Evolutionary conservation across 2,329 filamentous ascomycete genomes (phyloP).

Genomic region (Calonectria pseudoreteaudii): DNA sequence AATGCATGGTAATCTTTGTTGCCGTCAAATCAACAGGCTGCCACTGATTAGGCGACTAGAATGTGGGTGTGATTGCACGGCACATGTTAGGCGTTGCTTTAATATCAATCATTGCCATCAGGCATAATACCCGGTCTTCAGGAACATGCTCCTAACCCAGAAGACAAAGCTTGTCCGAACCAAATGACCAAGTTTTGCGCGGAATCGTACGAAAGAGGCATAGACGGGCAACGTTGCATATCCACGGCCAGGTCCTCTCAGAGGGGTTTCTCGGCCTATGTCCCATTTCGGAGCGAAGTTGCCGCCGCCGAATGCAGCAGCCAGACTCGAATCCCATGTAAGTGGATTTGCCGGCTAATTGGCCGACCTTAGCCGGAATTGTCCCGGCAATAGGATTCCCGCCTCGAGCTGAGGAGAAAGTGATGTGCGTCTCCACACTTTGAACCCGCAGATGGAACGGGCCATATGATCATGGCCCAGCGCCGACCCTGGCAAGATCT

Average conservation of each 20-base stretch:
- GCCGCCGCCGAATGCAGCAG: background rate
- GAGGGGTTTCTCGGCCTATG: background rate
- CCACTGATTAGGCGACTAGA: background rate
- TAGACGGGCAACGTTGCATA: background rate
- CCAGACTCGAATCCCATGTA: background rate
- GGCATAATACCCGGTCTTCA: background rate
- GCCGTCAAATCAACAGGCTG: background rate
- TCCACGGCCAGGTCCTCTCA: background rate
- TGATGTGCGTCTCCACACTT: background rate
- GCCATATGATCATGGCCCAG: background rate
- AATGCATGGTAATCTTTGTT: background rate
- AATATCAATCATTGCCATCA: background rate
- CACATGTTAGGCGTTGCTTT: background rate
- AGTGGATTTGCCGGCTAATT: constrained; percentile 3
- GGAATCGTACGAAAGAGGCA: background rate
- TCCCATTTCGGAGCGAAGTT: background rate
- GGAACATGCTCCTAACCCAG: background rate
- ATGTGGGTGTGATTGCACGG: too few relatives aligned
- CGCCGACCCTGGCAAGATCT: background rate
- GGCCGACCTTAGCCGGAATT: background rate
- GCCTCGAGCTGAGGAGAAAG: background rate
- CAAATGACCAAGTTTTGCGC: background rate
- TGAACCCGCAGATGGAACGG: background rate
- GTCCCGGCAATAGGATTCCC: background rate
- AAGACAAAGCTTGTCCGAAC: background rate